Evolutionary conservation across 306 rosid genomes (phyloP).

Genomic region (Prosopis cineraria): DNA sequence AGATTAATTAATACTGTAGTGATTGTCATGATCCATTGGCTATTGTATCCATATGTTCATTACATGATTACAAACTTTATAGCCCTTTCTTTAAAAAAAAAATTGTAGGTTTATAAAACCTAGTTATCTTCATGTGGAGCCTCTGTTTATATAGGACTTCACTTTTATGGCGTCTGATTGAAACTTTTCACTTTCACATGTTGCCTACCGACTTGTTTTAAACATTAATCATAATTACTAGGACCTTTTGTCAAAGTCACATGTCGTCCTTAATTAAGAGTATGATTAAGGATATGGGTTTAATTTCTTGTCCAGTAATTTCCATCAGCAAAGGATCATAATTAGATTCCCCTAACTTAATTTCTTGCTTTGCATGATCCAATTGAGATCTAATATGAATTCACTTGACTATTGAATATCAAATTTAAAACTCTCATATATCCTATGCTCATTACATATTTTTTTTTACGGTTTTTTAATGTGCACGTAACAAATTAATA

Average conservation of each 20-base stretch:
- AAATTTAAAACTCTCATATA: neutral
- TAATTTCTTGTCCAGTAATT: slow-evolving; percentile 15
- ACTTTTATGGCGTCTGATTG: slow-evolving; percentile 38
- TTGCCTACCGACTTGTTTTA: slow-evolving; percentile 33
- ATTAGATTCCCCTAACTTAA: slow-evolving; percentile 32
- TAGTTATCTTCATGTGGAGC: slow-evolving; percentile 31
- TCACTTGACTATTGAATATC: neutral
- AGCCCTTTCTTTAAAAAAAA: slow-evolving; percentile 35
- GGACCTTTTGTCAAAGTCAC: slow-evolving; percentile 34
- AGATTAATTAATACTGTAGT: neutral
- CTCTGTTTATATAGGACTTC: neutral
- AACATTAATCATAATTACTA: slow-evolving; percentile 39
- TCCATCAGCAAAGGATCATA: slow-evolving; percentile 36
- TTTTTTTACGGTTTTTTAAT: neutral
- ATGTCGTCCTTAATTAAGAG: neutral
- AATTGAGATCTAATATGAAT: slow-evolving; percentile 2
- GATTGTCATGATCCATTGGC: neutral
- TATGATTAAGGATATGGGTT: slow-evolving; percentile 17
- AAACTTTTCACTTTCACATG: slow-evolving; percentile 46
- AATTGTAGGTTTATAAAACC: slow-evolving; percentile 36
- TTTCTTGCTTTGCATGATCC: slow-evolving; percentile 38
- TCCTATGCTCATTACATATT: neutral
- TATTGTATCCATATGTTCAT: slow-evolving; percentile 2
- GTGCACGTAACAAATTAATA: neutral
- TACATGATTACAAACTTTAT: slow-evolving; percentile 37